These are phyloP conservation scores for Mycosphaerella sp. DNA, from an alignment of 2,329 filamentous ascomycete species.

Conservation along the genomic window DNA sequence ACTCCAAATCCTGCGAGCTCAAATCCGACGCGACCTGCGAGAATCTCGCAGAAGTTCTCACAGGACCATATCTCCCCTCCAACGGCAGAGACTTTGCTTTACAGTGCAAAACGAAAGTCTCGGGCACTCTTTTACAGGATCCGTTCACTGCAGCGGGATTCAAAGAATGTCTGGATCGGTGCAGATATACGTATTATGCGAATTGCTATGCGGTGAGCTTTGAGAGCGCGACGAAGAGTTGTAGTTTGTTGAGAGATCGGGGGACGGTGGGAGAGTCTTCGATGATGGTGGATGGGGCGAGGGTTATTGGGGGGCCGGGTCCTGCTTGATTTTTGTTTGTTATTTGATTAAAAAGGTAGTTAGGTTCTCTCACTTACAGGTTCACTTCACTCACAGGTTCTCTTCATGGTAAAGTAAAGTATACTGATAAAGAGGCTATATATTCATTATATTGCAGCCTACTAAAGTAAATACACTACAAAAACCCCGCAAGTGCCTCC, in stretches of 20 bases:
- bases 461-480: too few relatives aligned
- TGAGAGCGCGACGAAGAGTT: not conserved
- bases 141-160: not conserved
- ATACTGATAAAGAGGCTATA: too few relatives aligned
- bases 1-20: not conserved
- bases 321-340: too few relatives aligned
- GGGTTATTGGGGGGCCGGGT: not conserved
- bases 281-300: not conserved
- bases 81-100: not conserved
- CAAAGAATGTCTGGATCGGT: not conserved
- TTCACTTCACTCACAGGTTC: too few relatives aligned
- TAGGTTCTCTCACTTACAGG: too few relatives aligned
- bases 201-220: not conserved
- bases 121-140: not conserved
- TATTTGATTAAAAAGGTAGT: too few relatives aligned
- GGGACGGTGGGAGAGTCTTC: not conserved
- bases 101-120: not conserved
- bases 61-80: too few relatives aligned
- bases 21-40: not conserved
- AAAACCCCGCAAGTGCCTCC: conserved; percentile 54
- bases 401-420: too few relatives aligned
- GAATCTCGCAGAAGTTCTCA: not conserved
- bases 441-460: too few relatives aligned
- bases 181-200: not conserved
- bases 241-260: not conserved